Evolutionary conservation across 2,329 filamentous ascomycete species (phyloP), one percentile per base, ranked within the genome.

Genomic region (Ampelomyces quisqualis): DNA sequence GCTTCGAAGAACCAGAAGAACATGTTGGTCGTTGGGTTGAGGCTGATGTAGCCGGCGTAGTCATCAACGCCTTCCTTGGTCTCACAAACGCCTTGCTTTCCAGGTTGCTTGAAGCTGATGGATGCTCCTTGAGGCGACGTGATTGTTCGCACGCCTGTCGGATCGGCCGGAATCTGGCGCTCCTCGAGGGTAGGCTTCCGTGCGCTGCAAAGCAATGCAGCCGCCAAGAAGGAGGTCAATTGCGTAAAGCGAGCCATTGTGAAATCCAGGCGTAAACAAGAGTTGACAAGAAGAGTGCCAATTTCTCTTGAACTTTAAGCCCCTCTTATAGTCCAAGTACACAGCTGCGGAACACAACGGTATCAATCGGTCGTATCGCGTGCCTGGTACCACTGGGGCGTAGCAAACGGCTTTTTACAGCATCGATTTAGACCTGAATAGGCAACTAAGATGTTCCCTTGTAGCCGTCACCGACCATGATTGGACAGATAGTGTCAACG

Each of bases 1-100:
- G 72, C 65, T 49, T 75, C 72, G 36, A 76, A 76, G 48, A 74
- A 74, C 71, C 73, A 73, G 43, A 73, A 73, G 43, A 68, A 70
- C 64, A 70, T 66, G 36, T 70, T 63, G 15, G 60, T 66, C 17
- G 55, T 63, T 11, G 57, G 54, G 31, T 65, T 53, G 34, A 68
- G 48, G 43, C 62, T 65, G 41, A 68, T 65, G 38, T 68, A 68
- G 17, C 65, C 65, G 2, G 64, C 50, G 56, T 68, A 68, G 26
- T 67, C 64, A 36, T 65, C 60, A 10, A 68, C 65, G n/a, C 63
- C 63, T 18, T 59, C 51, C 6, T 43, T 62, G 15, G 57, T 64
- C 49, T 60, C 76, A 68, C 43, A 81, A 34, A 64, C 76, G 68
- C 30, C 59, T 68, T 54, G 49, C 31, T 67, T 67, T 6, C 64